Evolutionary conservation across 2,329 filamentous ascomycete genomes (phyloP).

Genomic region (Ciborinia camelliae): DNA sequence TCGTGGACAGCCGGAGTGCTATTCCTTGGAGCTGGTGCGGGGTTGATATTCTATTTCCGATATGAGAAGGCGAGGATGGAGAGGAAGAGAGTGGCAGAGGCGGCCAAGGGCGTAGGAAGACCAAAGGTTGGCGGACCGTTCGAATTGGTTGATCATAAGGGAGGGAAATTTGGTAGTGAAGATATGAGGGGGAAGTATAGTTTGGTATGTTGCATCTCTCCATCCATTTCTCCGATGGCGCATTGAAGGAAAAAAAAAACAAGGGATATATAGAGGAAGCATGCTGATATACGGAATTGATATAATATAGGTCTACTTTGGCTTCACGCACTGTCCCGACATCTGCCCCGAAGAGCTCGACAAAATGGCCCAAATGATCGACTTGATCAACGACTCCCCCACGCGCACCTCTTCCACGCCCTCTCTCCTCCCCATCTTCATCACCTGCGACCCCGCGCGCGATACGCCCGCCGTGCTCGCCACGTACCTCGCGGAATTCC

Average conservation of each 20-base stretch:
- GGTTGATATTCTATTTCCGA: constrained; percentile 86
- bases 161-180: constrained; percentile 70
- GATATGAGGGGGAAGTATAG: constrained; percentile 85
- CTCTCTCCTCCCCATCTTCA: constrained; percentile 66
- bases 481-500: constrained; percentile 86
- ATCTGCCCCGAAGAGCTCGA: constrained; percentile 99
- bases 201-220: constrained; percentile 53
- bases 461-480: constrained; percentile 84
- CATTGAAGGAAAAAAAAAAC: neutral
- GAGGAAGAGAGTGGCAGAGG: constrained; percentile 82
- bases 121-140: constrained; percentile 93
- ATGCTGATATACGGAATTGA: neutral
- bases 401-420: constrained; percentile 46
- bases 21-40: constrained; percentile 75
- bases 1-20: constrained; percentile 86
- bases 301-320: constrained; percentile 78
- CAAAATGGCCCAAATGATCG: constrained; percentile 97
- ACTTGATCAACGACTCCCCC: constrained; percentile 54
- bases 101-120: constrained; percentile 86
- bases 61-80: constrained; percentile 90
- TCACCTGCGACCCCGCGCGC: constrained; percentile 90
- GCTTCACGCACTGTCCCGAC: constrained; percentile 96
- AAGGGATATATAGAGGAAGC: no score
- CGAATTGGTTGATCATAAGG: constrained; percentile 75
- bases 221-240: neutral